These are phyloP conservation scores for Thymus quinquecostatus DNA, from an alignment of 257 asterid species.

Conservation along the genomic window DNA sequence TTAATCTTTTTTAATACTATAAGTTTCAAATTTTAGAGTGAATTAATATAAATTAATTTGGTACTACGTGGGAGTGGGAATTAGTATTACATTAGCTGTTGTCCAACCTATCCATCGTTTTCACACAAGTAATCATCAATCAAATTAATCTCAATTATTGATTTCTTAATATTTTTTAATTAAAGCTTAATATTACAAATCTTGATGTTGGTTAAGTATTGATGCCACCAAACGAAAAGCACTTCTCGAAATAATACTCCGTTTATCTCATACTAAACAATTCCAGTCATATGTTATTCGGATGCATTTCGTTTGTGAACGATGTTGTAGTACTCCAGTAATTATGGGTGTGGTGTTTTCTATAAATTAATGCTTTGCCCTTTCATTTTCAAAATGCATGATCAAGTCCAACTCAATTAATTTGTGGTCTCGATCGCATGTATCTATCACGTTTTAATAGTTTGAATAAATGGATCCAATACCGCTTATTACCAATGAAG, in stretches of 20 bases:
- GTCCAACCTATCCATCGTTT: constrained; percentile 23
- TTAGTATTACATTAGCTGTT: constrained; percentile 24
- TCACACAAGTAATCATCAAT: constrained; percentile 18
- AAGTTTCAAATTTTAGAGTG: not conserved
- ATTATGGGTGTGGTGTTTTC: constrained; percentile 6
- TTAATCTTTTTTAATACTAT: not conserved
- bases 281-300: no score
- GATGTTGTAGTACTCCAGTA: not conserved
- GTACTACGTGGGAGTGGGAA: constrained; percentile 3
- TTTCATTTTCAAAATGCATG: constrained; percentile 29
- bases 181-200: no score
- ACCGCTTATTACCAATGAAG: no score
- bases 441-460: no score
- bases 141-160: constrained; percentile 15
- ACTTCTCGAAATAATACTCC: constrained; percentile 6
- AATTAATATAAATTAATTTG: not conserved
- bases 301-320: no score
- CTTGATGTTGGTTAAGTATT: not conserved
- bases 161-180: not conserved
- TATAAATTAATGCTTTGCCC: constrained; percentile 22
- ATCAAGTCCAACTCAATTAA: not conserved
- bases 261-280: no score
- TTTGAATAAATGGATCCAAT: no score
- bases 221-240: not conserved
- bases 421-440: no score